phyloP scores from a whole-genome alignment of 169 alveolate genomes.

The Plasmodium fragile region DNA sequence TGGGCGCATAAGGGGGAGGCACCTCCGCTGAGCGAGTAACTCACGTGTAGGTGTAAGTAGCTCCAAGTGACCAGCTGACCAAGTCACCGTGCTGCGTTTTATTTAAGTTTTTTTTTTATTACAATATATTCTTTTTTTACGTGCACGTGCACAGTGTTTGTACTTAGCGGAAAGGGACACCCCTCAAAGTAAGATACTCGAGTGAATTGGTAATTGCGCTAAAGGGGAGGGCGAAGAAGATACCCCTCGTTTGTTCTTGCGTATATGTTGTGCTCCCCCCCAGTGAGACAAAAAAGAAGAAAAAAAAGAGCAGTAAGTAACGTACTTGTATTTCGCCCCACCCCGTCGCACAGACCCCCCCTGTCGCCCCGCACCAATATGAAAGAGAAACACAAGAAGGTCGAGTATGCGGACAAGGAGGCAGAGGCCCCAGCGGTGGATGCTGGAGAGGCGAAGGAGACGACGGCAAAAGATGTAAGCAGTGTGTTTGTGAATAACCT shows the following conservation, averaged over 20 bases:
- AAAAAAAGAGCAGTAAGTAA: background rate
- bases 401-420: background rate
- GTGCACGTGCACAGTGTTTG: background rate
- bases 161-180: background rate
- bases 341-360: background rate
- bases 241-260: background rate
- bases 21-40: background rate
- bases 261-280: background rate
- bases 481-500: slow-evolving; percentile 32
- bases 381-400: slow-evolving; percentile 18
- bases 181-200: background rate
- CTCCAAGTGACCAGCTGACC: background rate
- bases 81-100: background rate
- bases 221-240: background rate
- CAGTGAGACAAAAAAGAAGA: background rate
- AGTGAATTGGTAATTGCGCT: background rate
- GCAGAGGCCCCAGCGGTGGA: background rate
- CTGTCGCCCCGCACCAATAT: too few species aligned
- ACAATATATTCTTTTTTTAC: background rate
- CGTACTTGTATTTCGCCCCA: background rate
- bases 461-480: background rate
- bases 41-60: background rate
- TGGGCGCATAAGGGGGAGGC: background rate
- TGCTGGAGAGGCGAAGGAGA: background rate
- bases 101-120: too few species aligned